These are phyloP conservation scores for Lipomyces yamadae DNA, from an alignment of 805 yeast genomes.

Conservation along the genomic window DNA sequence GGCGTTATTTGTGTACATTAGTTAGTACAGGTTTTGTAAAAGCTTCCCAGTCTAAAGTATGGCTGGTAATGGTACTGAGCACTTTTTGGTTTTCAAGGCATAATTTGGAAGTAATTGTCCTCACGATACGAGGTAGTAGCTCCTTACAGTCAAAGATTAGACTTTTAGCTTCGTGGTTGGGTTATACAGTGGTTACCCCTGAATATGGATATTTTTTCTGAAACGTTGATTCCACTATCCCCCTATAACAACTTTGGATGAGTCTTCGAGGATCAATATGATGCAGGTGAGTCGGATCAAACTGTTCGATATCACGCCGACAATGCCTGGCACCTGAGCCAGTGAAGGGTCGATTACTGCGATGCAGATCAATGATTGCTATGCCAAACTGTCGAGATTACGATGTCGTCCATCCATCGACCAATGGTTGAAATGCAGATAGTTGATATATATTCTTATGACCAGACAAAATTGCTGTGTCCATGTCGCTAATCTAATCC, in stretches of 20 bases:
- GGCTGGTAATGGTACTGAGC: not conserved
- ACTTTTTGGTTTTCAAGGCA: too few relatives aligned
- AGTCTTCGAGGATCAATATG: not conserved
- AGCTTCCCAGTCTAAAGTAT: not conserved
- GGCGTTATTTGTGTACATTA: not conserved
- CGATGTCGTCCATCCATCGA: not conserved
- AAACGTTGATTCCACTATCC: not conserved
- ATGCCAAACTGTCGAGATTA: not conserved
- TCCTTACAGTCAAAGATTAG: too few relatives aligned
- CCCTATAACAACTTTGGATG: not conserved
- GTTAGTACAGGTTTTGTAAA: not conserved
- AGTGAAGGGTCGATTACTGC: not conserved
- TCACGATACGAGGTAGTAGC: too few relatives aligned
- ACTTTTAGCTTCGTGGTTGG: too few relatives aligned
- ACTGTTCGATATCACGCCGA: not conserved
- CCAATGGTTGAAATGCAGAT: not conserved
- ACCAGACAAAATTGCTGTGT: not conserved
- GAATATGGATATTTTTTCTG: too few relatives aligned
- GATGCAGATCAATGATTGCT: not conserved
- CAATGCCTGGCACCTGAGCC: not conserved
- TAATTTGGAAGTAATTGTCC: too few relatives aligned
- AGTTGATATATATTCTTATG: not conserved
- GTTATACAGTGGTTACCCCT: too few relatives aligned
- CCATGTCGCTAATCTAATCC: not conserved
- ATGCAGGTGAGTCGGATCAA: constrained; percentile 1